These are phyloP conservation scores for Exophiala aquamarina DNA, from an alignment of 2,329 filamentous ascomycete species.

Conservation along the genomic window DNA sequence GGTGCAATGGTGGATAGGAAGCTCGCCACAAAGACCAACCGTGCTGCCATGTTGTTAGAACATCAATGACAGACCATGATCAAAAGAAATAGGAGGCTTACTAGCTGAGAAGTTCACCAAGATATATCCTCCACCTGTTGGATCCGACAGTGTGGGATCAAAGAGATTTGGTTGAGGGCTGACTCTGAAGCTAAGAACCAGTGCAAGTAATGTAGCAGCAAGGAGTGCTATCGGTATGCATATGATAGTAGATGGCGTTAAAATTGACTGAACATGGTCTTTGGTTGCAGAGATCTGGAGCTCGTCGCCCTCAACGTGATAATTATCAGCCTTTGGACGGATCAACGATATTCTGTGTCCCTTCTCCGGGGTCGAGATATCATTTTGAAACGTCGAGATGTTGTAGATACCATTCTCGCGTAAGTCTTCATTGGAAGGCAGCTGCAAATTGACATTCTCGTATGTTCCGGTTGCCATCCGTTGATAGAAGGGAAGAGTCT, in stretches of 20 bases:
- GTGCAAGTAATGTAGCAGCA: neutral
- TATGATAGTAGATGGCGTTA: constrained; percentile 3
- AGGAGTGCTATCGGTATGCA: constrained; percentile 5
- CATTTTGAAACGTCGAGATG: no score
- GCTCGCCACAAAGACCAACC: constrained; percentile 17
- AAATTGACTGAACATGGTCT: neutral
- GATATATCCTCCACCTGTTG: constrained; percentile 1
- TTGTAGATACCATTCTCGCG: no score
- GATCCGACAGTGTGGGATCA: neutral
- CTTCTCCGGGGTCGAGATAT: no score
- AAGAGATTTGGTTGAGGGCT: neutral
- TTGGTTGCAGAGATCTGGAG: no score
- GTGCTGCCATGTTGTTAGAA: neutral
- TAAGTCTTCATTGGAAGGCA: no score
- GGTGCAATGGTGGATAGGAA: constrained; percentile 19
- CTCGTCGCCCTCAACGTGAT: no score
- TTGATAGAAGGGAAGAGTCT: no score
- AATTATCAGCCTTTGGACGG: no score
- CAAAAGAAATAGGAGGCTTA: constrained; percentile 2
- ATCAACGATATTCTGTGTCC: no score
- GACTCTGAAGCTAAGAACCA: constrained; percentile 1
- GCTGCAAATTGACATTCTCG: no score
- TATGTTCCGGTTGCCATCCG: no score
- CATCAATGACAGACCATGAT: neutral
- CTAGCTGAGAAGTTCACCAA: constrained; percentile 22